A percentile compares a stretch with the other conserved stretches of the same genome.
Conservation (phyloP, 179 eudicot species). For the Pouteria campechiana region DNA sequence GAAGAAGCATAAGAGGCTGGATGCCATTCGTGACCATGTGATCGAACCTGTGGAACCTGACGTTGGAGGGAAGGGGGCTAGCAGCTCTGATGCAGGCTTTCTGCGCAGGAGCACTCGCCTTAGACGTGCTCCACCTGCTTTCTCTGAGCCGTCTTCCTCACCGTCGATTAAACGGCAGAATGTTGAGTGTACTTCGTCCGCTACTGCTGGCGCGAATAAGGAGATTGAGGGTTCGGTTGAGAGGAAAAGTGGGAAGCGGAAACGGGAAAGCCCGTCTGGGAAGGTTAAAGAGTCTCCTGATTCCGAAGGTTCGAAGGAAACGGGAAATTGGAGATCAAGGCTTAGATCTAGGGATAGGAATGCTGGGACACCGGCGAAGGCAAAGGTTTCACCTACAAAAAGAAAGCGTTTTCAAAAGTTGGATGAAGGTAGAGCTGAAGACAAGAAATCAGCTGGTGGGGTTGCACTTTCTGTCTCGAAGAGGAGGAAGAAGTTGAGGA, state of each 20-base stretch:
- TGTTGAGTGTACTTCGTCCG: no score
- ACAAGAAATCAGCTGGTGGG: constrained; percentile 7
- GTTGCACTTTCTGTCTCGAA: no score
- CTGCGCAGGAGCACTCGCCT: constrained; percentile 67
- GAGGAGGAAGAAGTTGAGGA: no score
- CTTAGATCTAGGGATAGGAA: constrained; percentile 39
- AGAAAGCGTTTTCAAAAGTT: constrained; percentile 38
- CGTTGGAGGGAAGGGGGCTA: constrained; percentile 11
- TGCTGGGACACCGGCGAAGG: constrained; percentile 12
- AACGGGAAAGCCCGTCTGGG: no score
- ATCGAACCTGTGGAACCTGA: constrained; percentile 21
- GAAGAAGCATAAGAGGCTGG: constrained; percentile 75
- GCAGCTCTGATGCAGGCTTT: constrained; percentile 37
- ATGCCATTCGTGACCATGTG: constrained; percentile 55
- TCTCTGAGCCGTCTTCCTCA: constrained; percentile 73
- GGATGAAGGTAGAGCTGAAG: constrained; percentile 24
- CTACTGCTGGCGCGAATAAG: no score
- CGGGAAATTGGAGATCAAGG: constrained; percentile 48
- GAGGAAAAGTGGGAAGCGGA: constrained; percentile 20
- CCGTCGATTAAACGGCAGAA: constrained; percentile 57
- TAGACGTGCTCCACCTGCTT: constrained; percentile 49
- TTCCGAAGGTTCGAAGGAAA: constrained; percentile 25
- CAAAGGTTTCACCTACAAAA: constrained; percentile 18
- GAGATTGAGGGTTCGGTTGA: constrained; percentile 21
- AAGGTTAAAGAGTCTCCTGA: constrained; percentile 15